Base-by-base conservation (phyloP, 2,329 filamentous ascomycete genomes). In the Diaporthe sp. region DNA sequence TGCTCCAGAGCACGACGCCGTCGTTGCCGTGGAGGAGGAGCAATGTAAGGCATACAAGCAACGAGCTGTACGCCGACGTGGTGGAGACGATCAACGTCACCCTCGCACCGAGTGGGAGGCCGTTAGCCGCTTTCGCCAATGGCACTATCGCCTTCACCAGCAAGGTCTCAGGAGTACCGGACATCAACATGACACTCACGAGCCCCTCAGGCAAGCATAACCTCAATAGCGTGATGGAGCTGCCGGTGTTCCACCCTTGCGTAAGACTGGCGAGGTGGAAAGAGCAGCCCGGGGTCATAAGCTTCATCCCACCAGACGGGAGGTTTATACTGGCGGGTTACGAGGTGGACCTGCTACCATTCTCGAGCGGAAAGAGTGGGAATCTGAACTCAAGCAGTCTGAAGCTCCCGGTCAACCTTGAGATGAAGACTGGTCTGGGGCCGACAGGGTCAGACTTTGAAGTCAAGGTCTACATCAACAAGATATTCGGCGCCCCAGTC, bases 161-260 rank as follows among this genome's bases (percentile, higher is more conserved):
- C 71, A 98, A 98, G 81, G 94, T 99, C 53, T 98, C 96, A 0
- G 97, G 97, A 6, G 91, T 98, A 3, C 97, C 97, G 1, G 96
- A 99, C 81, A 89, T 99, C n/a, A 83, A 95, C 25, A 86, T 99
- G 13, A 93, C 90, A 19, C 88, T 99, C 37, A 93, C 93, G 0
- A 93, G 94, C 2, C 94, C 95, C 0, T 94, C 94, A 1, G 94
- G 94, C n/a, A 94, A 92, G 77, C 93, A 94, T 80, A 92, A 92
- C 68, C 88, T 98, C 65, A 89, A 87, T 22, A 91, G 90, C 76
- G 89, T 96, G 47, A 91, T 99, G 82, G 93, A 97, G 77, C 86
- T 98, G 2, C 97, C 96, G 1, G 95, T 98, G 0, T 99, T 99
- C 79, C 97, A 99, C 81, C 97, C 97, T 0, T 98, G 97, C 79